Conservation (phyloP, 176 grass and related monocot genomes). For the Oryza rufipogon region DNA sequence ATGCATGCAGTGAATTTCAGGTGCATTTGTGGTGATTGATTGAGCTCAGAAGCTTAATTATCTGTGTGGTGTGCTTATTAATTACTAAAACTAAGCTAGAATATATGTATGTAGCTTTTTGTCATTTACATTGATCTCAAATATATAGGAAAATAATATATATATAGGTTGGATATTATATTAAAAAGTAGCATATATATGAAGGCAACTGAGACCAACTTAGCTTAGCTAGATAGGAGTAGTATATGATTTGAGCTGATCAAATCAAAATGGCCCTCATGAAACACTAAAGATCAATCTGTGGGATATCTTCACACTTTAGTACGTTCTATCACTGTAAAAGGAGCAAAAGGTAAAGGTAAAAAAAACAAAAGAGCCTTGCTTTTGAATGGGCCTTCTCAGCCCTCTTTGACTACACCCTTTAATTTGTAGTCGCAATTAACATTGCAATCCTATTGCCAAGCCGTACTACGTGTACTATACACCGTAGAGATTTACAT, state of each 20-base stretch:
- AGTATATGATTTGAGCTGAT: constrained; percentile 16
- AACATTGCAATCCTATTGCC: neutral
- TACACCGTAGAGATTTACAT: neutral
- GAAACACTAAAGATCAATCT: constrained; percentile 42
- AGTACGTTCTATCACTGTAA: constrained; percentile 61
- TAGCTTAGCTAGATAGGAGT: neutral
- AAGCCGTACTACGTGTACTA: neutral
- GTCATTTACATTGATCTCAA: too few relatives aligned
- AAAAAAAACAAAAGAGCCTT: constrained; percentile 50
- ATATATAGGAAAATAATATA: too few relatives aligned
- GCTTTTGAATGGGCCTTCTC: constrained; percentile 59
- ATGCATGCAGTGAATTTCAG: too few relatives aligned
- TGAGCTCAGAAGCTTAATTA: too few relatives aligned
- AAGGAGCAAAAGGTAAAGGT: constrained; percentile 54
- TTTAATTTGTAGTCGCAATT: constrained; percentile 26
- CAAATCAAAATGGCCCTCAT: constrained; percentile 35
- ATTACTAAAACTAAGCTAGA: too few relatives aligned
- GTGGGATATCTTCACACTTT: constrained; percentile 39
- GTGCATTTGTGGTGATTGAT: too few relatives aligned
- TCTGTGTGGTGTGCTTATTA: too few relatives aligned
- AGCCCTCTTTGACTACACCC: constrained; percentile 43
- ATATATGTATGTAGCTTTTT: neutral
- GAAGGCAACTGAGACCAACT: neutral
- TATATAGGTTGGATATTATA: neutral
- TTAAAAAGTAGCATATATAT: neutral